These are phyloP conservation scores for Suhomyces panamericanus DNA, from an alignment of 1,139 yeast species.

Conservation along the genomic window DNA sequence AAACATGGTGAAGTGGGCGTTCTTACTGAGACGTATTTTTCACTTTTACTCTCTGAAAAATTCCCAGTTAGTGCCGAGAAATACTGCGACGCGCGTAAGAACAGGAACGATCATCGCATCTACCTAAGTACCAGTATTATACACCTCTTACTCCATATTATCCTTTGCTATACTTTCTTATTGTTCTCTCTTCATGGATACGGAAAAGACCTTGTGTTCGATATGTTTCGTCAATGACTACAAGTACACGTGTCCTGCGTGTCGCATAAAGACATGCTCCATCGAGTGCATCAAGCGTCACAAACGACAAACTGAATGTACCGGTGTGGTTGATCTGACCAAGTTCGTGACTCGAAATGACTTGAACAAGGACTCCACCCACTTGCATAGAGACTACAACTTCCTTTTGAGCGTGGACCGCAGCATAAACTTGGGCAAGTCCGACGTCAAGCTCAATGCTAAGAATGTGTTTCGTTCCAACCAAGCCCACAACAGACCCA, in stretches of 20 bases:
- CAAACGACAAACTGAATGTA: conserved; percentile 60
- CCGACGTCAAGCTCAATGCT: conserved; percentile 45
- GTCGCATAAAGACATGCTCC: conserved; percentile 67
- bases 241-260: conserved; percentile 86
- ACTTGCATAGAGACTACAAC: conserved; percentile 82
- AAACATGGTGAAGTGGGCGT: conserved; percentile 3
- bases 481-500: conserved; percentile 15
- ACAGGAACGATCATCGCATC: conserved; percentile 4
- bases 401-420: conserved; percentile 67
- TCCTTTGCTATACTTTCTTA: too few species aligned
- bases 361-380: conserved; percentile 28
- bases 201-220: conserved; percentile 36
- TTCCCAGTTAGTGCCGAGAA: conserved; percentile 5
- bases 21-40: not conserved
- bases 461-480: conserved; percentile 38
- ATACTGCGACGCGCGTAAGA: conserved; percentile 8
- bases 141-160: too few species aligned
- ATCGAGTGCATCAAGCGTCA: conserved; percentile 70
- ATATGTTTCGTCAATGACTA: conserved; percentile 48
- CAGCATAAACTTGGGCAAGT: conserved; percentile 49
- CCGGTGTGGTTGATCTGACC: conserved; percentile 66
- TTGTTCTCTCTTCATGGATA: conserved; percentile 6
- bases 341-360: conserved; percentile 53
- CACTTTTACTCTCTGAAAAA: conserved; percentile 8
- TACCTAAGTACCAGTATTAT: too few species aligned